Evolutionary conservation across 148 eudicot genomes (phyloP).

Genomic region (Drosera capensis): DNA sequence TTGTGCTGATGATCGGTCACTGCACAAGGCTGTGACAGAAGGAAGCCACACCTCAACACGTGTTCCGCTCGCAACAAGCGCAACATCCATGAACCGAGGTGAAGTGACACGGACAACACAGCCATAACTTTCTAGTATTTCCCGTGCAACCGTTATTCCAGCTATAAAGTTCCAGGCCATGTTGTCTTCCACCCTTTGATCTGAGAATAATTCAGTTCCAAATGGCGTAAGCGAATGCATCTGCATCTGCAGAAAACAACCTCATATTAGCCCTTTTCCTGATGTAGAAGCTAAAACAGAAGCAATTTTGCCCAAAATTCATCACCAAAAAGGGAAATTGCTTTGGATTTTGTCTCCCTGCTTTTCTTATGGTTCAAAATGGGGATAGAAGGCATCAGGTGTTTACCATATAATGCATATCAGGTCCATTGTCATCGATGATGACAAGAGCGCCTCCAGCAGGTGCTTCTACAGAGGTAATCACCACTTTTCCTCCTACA

Average conservation of each 20-base stretch:
- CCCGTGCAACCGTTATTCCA: conserved; percentile 79
- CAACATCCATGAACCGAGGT: conserved; percentile 48
- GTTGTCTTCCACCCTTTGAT: conserved; percentile 69
- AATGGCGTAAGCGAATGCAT: conserved; percentile 89
- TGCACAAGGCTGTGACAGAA: conserved; percentile 23
- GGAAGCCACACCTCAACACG: conserved; percentile 91
- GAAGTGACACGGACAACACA: conserved; percentile 83
- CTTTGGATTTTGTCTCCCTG: no score
- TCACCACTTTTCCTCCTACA: conserved; percentile 71
- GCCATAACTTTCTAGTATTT: conserved; percentile 87
- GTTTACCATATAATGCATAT: conserved; percentile 93
- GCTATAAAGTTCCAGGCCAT: conserved; percentile 98
- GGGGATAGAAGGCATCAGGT: conserved; percentile 1
- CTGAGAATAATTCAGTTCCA: conserved; percentile 52
- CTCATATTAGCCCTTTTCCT: no score
- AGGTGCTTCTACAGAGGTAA: conserved; percentile 68
- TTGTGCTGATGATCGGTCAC: conserved; percentile 7
- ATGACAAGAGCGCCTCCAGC: conserved; percentile 88
- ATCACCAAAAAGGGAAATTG: neutral
- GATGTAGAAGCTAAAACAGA: no score
- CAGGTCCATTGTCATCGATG: conserved; percentile 93
- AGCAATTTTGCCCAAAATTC: neutral
- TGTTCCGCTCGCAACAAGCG: conserved; percentile 68
- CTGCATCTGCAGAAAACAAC: conserved; percentile 49
- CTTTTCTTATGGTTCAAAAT: no score